Evolutionary conservation across 2,329 filamentous ascomycete species (phyloP).

Genomic region (Colletotrichum sp.): DNA sequence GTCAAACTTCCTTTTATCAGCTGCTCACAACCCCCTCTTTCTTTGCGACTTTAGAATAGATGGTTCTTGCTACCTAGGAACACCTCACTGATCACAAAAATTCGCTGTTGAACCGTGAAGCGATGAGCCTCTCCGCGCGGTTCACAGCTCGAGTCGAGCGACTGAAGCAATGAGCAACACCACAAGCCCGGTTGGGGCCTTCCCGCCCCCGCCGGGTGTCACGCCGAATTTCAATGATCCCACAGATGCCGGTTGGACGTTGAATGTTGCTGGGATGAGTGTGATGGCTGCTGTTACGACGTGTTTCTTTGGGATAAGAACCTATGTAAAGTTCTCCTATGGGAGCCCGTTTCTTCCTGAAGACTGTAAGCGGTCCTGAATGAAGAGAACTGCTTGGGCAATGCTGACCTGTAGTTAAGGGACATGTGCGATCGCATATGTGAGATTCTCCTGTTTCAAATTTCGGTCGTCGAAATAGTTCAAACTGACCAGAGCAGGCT

Average conservation of each 20-base stretch:
- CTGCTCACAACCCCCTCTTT: neutral
- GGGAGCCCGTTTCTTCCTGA: neutral
- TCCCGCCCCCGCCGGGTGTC: constrained; percentile 26
- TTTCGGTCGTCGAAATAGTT: neutral
- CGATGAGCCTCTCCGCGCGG: neutral
- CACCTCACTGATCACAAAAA: neutral
- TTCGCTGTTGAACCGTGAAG: neutral
- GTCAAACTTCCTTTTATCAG: neutral
- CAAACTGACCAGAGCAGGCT: neutral
- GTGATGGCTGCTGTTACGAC: constrained; percentile 19
- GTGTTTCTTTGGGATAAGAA: constrained; percentile 19
- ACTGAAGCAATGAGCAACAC: constrained; percentile 10
- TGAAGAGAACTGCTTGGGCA: too few species aligned
- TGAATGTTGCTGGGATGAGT: constrained; percentile 18
- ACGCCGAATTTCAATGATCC: constrained; percentile 25
- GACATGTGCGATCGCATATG: constrained; percentile 14
- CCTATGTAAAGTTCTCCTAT: constrained; percentile 20
- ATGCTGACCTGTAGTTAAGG: neutral
- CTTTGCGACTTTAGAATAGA: fast-evolving
- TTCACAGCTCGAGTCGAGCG: neutral
- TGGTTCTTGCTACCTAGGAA: neutral
- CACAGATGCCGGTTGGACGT: constrained; percentile 9
- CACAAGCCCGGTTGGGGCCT: constrained; percentile 12
- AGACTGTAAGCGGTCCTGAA: neutral
- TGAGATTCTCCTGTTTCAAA: neutral